Evolutionary conservation across 495 filamentous ascomycete genomes (phyloP), one percentile per base, ranked within the genome.

Genomic region (Neurospora hispaniola): DNA sequence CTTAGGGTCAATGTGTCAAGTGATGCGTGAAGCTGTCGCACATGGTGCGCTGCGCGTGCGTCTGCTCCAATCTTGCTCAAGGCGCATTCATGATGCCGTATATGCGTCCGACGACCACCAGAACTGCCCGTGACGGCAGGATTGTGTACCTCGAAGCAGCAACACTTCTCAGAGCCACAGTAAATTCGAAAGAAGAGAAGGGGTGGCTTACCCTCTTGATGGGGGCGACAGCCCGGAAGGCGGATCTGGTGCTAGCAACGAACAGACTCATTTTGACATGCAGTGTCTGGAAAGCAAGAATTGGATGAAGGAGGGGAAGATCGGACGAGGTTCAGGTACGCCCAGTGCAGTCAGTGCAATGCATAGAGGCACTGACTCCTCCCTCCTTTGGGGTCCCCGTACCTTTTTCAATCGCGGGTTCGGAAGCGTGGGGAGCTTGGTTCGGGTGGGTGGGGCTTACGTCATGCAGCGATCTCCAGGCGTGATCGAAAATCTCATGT

Each of bases 241-340:
- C 79, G 48, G 76, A 76, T 54, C 78, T 75, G 54, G 54, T 66
- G 74, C 80, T 77, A 54, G 78, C 77, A 70, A 78, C 78, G 39
- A 80, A 80, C 40, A 80, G 39, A 48, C 78, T 80, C 77, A 84
- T 82, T 38, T 14, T 76, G 74, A n/a, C 10, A 39, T 39, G n/a
- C 35, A 40, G 35, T 31, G 54, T 38, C 54, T 66, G 54, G 43
- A 66, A 68, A 71, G 18, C 27, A 39, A 27, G 18, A 71, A 66
- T 42, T 54, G 59, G 40, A 69, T 20, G 54, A 8, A n/a, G 20
- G 54, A 31, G 23, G 54, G 42, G 42, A n/a, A 70, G 23, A 69
- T 69, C 27, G 31, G 42, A 43, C 27, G 42, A 38, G 35, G 59
- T 73, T 38, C 38, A 70, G 62, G 71, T 27, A 71, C 31, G 40